Evolutionary conservation across 78 protist species (phyloP).

Genomic region (Planoprotostelium fungivorum): DNA sequence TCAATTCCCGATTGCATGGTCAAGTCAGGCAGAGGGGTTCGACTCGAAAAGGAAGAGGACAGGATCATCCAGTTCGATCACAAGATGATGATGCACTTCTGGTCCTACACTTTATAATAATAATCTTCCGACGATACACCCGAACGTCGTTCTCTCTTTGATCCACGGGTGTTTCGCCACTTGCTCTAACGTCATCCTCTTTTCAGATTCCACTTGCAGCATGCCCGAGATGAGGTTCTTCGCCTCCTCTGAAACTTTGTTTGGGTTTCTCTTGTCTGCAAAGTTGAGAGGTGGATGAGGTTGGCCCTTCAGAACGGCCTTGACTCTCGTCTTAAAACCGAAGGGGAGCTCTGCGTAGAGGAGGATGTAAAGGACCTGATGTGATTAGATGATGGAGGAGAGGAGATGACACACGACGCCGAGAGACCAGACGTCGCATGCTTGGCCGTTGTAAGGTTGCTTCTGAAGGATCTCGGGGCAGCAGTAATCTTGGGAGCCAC

Average conservation of each 20-base stretch:
- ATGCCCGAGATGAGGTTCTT: not conserved
- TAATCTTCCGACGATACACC: not conserved
- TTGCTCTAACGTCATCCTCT: not conserved
- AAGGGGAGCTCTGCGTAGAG: not conserved
- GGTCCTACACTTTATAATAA: too few species aligned
- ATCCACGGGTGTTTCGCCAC: not conserved
- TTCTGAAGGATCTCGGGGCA: slow-evolving; percentile 47
- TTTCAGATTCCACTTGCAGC: not conserved
- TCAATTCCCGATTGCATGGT: too few species aligned
- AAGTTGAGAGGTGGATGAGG: not conserved
- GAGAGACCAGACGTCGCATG: slow-evolving; percentile 21
- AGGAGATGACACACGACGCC: slow-evolving; percentile 4
- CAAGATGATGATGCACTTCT: too few species aligned
- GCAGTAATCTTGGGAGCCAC: slow-evolving; percentile 59
- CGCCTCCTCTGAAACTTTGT: not conserved
- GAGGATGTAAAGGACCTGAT: not conserved
- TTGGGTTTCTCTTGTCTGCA: not conserved
- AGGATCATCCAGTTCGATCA: too few species aligned
- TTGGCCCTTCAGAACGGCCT: not conserved
- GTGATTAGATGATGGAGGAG: not conserved
- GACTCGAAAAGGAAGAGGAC: too few species aligned
- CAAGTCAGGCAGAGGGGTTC: too few species aligned
- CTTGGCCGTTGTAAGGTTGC: slow-evolving; percentile 4
- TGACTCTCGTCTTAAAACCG: not conserved
- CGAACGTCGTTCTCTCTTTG: not conserved